A percentile compares a stretch with the other conserved stretches of the same genome.
Evolutionary conservation across 805 yeast species (phyloP).

Genomic region (Starmerella powellii): DNA sequence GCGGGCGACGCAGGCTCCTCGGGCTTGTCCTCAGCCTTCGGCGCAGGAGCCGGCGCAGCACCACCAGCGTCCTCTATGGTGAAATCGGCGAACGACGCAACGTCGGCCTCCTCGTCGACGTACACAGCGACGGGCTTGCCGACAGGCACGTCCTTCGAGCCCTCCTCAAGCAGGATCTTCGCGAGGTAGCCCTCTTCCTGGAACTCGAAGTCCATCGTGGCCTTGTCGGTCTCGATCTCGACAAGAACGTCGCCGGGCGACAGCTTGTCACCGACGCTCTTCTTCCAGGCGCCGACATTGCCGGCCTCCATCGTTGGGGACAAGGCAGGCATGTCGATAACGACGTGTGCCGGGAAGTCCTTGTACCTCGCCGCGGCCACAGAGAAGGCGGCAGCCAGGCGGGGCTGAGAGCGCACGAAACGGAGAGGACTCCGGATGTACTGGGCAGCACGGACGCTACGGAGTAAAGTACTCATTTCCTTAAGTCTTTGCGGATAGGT

Average conservation of each 20-base stretch:
- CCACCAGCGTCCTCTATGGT: slow-evolving; percentile 70
- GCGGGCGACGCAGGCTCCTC: slow-evolving; percentile 24
- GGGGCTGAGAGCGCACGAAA: slow-evolving; percentile 9
- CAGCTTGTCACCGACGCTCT: slow-evolving; percentile 76
- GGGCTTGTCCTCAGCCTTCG: slow-evolving; percentile 26
- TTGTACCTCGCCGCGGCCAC: slow-evolving; percentile 25
- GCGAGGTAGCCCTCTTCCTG: slow-evolving; percentile 91
- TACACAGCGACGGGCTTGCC: slow-evolving; percentile 95
- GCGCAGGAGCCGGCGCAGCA: slow-evolving; percentile 34
- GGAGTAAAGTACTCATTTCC: slow-evolving; percentile 18
- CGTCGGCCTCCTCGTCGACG: slow-evolving; percentile 76
- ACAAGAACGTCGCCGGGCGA: slow-evolving; percentile 90
- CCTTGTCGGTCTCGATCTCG: slow-evolving; percentile 96
- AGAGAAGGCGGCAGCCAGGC: slow-evolving; percentile 13
- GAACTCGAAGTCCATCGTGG: slow-evolving; percentile 95
- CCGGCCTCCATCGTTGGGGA: slow-evolving; percentile 99
- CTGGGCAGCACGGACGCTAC: slow-evolving; percentile 16
- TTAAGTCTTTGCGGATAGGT: not conserved
- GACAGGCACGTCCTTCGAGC: slow-evolving; percentile 82
- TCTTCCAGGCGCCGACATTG: slow-evolving; percentile 78
- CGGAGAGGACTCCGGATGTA: slow-evolving; percentile 13
- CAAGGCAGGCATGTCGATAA: slow-evolving; percentile 95
- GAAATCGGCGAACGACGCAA: slow-evolving; percentile 72
- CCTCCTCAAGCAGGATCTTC: slow-evolving; percentile 49
- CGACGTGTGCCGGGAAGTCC: slow-evolving; percentile 65